Conservation (phyloP, 2,329 filamentous ascomycete genomes). For the Parastagonospora nodorum region DNA sequence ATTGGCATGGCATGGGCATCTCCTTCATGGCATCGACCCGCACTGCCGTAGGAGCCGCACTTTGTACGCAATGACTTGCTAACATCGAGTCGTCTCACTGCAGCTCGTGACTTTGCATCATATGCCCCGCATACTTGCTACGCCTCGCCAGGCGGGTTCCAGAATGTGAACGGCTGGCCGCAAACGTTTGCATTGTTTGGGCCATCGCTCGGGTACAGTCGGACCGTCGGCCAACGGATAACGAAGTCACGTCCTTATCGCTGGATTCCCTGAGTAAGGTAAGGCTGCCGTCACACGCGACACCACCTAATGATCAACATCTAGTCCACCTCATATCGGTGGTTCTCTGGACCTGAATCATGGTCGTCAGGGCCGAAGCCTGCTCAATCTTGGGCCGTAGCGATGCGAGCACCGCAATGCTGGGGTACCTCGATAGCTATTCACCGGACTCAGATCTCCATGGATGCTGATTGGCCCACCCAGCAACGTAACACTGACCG, state of each 20-base stretch:
- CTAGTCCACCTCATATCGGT: slow-evolving; percentile 13
- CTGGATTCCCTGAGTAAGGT: slow-evolving; percentile 16
- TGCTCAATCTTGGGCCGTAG: neutral
- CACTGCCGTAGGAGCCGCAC: no score
- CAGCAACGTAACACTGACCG: neutral
- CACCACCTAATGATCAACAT: slow-evolving; percentile 22
- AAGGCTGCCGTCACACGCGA: slow-evolving; percentile 12
- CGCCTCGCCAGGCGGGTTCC: no score
- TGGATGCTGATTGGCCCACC: slow-evolving; percentile 9
- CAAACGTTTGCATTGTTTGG: neutral
- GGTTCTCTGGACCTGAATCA: slow-evolving; percentile 8
- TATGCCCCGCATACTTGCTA: no score
- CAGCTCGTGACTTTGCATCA: no score
- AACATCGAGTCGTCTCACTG: no score
- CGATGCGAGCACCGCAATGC: neutral
- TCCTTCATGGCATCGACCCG: no score
- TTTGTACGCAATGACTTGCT: no score
- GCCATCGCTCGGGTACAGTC: slow-evolving; percentile 15
- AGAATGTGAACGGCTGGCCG: neutral
- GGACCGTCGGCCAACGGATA: slow-evolving; percentile 2
- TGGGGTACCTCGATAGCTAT: slow-evolving; percentile 9
- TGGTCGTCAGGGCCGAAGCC: slow-evolving; percentile 6
- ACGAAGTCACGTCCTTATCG: no score
- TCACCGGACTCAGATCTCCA: slow-evolving; percentile 4
- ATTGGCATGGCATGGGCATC: no score